Percentiles rank a stretch among this genome's conserved stretches.
phyloP scores from a whole-genome alignment of 2,329 filamentous ascomycete species.

The Metarhizium anisopliae region DNA sequence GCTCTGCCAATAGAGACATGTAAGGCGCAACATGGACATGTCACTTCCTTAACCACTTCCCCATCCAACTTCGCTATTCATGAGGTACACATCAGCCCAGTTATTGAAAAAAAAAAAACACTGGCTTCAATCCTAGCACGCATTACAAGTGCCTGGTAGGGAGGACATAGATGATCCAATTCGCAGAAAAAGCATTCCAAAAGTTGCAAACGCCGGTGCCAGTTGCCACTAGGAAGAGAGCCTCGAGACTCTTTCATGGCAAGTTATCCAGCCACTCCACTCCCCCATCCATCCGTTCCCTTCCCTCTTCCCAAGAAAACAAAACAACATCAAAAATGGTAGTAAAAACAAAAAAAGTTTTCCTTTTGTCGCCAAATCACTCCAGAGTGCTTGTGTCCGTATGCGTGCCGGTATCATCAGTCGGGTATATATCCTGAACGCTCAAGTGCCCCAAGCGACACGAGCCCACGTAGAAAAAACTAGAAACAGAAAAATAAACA shows the following conservation, averaged over 20 bases:
- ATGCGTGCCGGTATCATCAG: conserved; percentile 4
- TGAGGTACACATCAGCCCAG: not conserved
- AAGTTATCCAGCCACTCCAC: not conserved
- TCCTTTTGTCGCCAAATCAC: conserved; percentile 1
- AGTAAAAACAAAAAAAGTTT: not conserved
- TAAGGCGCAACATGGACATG: not conserved
- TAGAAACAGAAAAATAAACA: conserved; percentile 1
- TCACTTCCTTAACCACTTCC: not conserved
- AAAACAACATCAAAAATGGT: not conserved
- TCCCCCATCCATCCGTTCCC: not conserved
- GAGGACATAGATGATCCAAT: not conserved
- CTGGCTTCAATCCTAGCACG: not conserved
- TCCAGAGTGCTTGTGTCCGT: conserved; percentile 2
- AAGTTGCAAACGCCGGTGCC: conserved; percentile 1
- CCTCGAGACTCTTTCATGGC: not conserved
- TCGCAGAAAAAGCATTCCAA: not conserved
- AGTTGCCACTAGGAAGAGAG: not conserved
- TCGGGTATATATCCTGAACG: conserved; percentile 22
- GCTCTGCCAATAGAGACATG: not conserved
- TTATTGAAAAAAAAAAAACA: not conserved
- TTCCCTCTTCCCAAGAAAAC: not conserved
- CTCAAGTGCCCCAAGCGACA: conserved; percentile 9
- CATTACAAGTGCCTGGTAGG: not conserved
- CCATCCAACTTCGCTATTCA: not conserved
- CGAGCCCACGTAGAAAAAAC: conserved; percentile 1